Percentiles rank a stretch among this genome's conserved stretches.
Evolutionary conservation across 2,329 filamentous ascomycete species (phyloP).

Genomic region (Aspergillus ibericus): DNA sequence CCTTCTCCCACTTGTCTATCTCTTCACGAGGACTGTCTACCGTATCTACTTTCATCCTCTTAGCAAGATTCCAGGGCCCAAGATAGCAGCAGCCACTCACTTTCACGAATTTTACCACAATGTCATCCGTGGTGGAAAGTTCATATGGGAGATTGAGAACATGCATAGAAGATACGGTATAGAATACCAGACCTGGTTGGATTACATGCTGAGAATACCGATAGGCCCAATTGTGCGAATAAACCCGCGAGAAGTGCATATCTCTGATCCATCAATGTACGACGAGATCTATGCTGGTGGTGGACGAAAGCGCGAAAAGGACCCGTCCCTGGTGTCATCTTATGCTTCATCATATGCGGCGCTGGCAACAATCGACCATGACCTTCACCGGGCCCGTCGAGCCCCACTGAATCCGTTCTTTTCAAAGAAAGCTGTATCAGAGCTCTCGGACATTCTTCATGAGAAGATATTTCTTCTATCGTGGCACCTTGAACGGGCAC

Average conservation of each 20-base stretch:
- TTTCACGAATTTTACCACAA: slow-evolving; percentile 39
- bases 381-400: slow-evolving; percentile 41
- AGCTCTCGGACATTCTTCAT: not conserved
- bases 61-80: slow-evolving; percentile 33
- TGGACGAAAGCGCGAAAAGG: slow-evolving; percentile 23
- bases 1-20: not conserved
- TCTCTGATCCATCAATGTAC: slow-evolving; percentile 34
- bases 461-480: not conserved
- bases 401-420: slow-evolving; percentile 46
- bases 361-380: slow-evolving; percentile 38
- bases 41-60: slow-evolving; percentile 28
- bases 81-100: slow-evolving; percentile 31
- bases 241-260: slow-evolving; percentile 36
- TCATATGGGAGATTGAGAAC: slow-evolving; percentile 27
- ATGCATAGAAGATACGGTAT: slow-evolving; percentile 39
- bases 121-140: slow-evolving; percentile 30
- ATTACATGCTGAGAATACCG: not conserved
- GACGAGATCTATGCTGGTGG: slow-evolving; percentile 31
- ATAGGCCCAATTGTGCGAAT: slow-evolving; percentile 29
- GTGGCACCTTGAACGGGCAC: not conserved
- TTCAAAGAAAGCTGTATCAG: slow-evolving; percentile 23
- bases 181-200: not conserved
- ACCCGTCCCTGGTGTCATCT: slow-evolving; percentile 14
- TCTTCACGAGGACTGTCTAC: not conserved
- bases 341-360: slow-evolving; percentile 17